Percentiles rank a stretch among this genome's conserved stretches.
phyloP scores from a whole-genome alignment of 805 yeast species.

The Pichia kluyveri region DNA sequence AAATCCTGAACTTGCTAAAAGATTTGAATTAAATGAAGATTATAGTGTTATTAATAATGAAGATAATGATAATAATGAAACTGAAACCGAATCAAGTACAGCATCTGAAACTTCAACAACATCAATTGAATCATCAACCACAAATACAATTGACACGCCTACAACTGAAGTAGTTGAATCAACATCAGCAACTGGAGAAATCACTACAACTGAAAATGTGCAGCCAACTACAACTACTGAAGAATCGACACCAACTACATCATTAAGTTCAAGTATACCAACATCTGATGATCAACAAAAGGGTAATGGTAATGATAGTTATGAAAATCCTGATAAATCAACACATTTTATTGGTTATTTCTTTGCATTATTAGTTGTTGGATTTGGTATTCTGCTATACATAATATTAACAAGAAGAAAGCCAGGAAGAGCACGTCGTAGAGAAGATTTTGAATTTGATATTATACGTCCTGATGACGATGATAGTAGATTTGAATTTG shows the following conservation, averaged over 20 bases:
- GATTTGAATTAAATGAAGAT: slow-evolving; percentile 42
- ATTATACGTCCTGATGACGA: slow-evolving; percentile 59
- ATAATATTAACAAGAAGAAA: slow-evolving; percentile 31
- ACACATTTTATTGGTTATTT: slow-evolving; percentile 26
- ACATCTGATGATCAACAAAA: background rate
- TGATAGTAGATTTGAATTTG: slow-evolving; percentile 23
- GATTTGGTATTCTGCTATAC: slow-evolving; percentile 39
- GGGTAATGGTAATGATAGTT: background rate
- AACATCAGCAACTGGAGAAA: background rate
- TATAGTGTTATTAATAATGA: slow-evolving; percentile 30
- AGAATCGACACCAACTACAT: slow-evolving; percentile 1
- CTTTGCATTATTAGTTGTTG: slow-evolving; percentile 48
- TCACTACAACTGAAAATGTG: slow-evolving; percentile 2
- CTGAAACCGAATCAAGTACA: background rate
- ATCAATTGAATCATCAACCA: too few species aligned
- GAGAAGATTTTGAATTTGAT: slow-evolving; percentile 72
- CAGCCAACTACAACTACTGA: slow-evolving; percentile 5
- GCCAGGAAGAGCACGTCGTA: slow-evolving; percentile 38
- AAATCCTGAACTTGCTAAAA: slow-evolving; percentile 54
- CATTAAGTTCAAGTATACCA: background rate
- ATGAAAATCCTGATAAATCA: slow-evolving; percentile 1
- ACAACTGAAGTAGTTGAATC: too few species aligned
- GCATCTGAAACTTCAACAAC: background rate
- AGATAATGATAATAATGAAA: slow-evolving; percentile 5
- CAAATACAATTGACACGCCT: too few species aligned